Percentiles rank a stretch among this genome's conserved stretches.
These are phyloP conservation scores for Dillenia turbinata DNA, from an alignment of 164 flowering plant species.

Conservation along the genomic window DNA sequence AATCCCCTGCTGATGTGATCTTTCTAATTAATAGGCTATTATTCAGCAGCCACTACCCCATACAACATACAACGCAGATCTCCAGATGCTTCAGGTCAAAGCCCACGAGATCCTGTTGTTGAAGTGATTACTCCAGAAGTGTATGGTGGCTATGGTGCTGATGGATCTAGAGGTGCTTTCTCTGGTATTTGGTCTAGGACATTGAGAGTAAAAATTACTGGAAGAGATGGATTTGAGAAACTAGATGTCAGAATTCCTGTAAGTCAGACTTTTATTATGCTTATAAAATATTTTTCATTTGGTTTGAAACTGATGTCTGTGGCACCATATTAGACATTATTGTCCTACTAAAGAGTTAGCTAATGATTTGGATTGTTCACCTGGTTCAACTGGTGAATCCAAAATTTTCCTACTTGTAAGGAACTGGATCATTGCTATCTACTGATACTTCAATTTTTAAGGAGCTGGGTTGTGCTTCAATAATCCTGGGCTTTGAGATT, in stretches of 20 bases:
- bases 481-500: no score
- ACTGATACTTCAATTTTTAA: no score
- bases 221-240: slow-evolving; percentile 87
- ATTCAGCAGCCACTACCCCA: slow-evolving; percentile 33
- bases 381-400: no score
- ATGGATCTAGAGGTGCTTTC: slow-evolving; percentile 49
- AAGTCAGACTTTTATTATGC: slow-evolving; percentile 23
- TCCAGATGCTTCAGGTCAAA: slow-evolving; percentile 33
- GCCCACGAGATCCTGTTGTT: slow-evolving; percentile 39
- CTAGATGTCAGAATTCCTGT: slow-evolving; percentile 91
- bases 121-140: slow-evolving; percentile 83
- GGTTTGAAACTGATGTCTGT: no score
- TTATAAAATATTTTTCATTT: no score
- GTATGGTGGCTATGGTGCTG: slow-evolving; percentile 37
- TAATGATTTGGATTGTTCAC: no score
- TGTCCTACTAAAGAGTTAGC: no score
- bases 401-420: no score
- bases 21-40: slow-evolving; percentile 20
- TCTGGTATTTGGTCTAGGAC: slow-evolving; percentile 76
- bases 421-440: no score
- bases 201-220: slow-evolving; percentile 81
- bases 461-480: no score
- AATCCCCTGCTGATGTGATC: neutral
- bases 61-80: slow-evolving; percentile 22
- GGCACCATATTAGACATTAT: no score